phyloP scores from a whole-genome alignment of 768 basidiomycete genomes.

The Agrocybe praecox region DNA sequence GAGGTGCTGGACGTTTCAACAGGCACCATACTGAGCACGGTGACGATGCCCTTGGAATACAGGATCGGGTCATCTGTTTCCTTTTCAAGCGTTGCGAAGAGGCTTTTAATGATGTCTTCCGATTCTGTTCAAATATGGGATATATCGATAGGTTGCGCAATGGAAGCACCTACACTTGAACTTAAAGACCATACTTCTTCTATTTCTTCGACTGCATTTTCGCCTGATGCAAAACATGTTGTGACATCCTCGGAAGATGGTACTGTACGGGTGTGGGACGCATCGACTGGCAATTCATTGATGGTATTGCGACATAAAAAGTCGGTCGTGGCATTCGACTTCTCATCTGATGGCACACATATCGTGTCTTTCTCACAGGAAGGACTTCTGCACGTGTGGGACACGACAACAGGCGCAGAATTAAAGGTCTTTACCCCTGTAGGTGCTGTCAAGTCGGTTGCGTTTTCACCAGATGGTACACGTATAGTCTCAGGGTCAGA shows the following conservation, averaged over 20 bases:
- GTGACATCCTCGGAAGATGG: background rate
- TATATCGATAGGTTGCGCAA: background rate
- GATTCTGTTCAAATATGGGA: slow-evolving; percentile 4
- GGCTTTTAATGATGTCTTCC: background rate
- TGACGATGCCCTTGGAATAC: no score
- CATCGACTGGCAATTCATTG: background rate
- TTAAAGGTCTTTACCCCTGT: slow-evolving; percentile 2
- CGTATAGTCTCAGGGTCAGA: background rate
- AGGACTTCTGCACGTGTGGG: slow-evolving; percentile 16
- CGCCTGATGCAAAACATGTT: background rate
- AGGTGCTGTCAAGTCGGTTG: background rate
- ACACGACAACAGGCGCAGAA: slow-evolving; percentile 8
- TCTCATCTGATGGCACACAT: slow-evolving; percentile 17
- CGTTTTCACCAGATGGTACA: slow-evolving; percentile 1
- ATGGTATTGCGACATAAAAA: background rate
- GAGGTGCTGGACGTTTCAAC: no score
- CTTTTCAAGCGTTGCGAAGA: background rate
- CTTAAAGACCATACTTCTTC: background rate
- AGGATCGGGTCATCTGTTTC: no score
- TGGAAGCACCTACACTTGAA: background rate
- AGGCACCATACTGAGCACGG: no score
- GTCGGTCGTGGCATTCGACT: slow-evolving; percentile 3
- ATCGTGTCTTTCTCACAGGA: slow-evolving; percentile 16
- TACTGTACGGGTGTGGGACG: background rate
- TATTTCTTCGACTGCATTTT: slow-evolving; percentile 1